Base-by-base conservation (phyloP, 176 grass and related monocot species). In the Carex cristatella region DNA sequence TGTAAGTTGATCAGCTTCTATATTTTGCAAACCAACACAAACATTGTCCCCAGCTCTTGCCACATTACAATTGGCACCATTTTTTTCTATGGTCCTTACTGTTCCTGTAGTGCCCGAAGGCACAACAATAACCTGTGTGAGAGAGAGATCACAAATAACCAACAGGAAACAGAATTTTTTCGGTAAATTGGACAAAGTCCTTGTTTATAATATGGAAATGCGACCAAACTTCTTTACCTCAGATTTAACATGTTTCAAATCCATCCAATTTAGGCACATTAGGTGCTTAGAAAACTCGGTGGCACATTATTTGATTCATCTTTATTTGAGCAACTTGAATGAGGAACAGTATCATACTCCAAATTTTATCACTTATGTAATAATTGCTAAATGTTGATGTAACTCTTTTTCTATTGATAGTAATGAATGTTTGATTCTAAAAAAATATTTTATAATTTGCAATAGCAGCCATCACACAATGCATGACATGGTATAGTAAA, bases 31-130 rank as follows among this genome's bases (percentile, higher is more conserved):
- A 49, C 91, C 86, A 74, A 92, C 27, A 19, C 91, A 74, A 40
- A 98, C 48, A 66, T 88, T 93, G 78, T 94, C 92, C 8, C 95
- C 91, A 0, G 95, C 92, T 90, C 86, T 94, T 59, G 93, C 91
- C 64, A 81, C 4, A 79, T 12, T 88, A 51, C 90, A 87, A 19
- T 88, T 80, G 64, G 68, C 63, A 48, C 89, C 91, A 81, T 93
- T 91, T 67, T 89, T 84, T 85, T 93, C 85, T 4, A 98, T 94
- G 44, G 83, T 82, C 81, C 55, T 86, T 12, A 93, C 69, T 12
- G 78, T 71, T 69, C 79, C 91, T 86, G 87, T 42, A 87, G 91
- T 86, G 69, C 89, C 84, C 0, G 86, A 84, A 79, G 95, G 95
- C 95, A 94, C 93, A 83, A 94, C 69, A 82, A 93, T 81, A 61